Conservation (phyloP, 1,139 yeast species). For the Chernovozyma aurita region DNA sequence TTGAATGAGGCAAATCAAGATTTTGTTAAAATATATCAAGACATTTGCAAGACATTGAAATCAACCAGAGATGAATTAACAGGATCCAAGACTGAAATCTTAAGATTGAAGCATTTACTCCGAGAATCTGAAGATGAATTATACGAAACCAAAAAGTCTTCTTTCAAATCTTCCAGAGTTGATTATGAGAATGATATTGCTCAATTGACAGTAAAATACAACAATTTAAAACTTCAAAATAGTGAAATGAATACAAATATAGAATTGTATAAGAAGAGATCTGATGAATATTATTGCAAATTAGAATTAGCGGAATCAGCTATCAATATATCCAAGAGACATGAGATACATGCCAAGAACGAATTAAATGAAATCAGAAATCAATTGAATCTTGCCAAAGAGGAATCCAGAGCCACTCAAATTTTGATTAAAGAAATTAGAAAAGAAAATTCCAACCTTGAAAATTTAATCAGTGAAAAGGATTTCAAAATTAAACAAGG, state of each 20-base stretch:
- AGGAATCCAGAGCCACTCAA: constrained; percentile 60
- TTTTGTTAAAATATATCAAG: constrained; percentile 51
- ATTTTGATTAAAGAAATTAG: constrained; percentile 53
- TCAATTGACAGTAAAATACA: constrained; percentile 45
- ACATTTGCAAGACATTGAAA: constrained; percentile 47
- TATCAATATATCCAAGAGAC: constrained; percentile 55
- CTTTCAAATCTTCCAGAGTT: constrained; percentile 31
- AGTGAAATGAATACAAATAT: constrained; percentile 50
- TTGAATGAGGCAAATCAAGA: constrained; percentile 38
- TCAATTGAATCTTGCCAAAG: constrained; percentile 49
- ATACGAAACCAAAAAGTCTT: constrained; percentile 33
- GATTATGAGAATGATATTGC: constrained; percentile 43
- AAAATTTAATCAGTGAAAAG: constrained; percentile 56
- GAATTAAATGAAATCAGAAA: constrained; percentile 56
- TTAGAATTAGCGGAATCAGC: constrained; percentile 79
- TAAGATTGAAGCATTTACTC: constrained; percentile 46
- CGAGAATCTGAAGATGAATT: constrained; percentile 46
- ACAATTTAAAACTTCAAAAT: constrained; percentile 48
- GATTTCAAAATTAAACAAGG: constrained; percentile 51
- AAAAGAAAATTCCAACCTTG: constrained; percentile 49
- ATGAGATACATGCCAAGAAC: constrained; percentile 51
- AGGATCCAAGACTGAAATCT: constrained; percentile 47
- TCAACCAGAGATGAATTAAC: constrained; percentile 48
- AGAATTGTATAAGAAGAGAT: constrained; percentile 62
- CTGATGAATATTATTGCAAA: constrained; percentile 71